phyloP scores from a whole-genome alignment of 2,329 filamentous ascomycete species.

The Remersonia thermophila region DNA sequence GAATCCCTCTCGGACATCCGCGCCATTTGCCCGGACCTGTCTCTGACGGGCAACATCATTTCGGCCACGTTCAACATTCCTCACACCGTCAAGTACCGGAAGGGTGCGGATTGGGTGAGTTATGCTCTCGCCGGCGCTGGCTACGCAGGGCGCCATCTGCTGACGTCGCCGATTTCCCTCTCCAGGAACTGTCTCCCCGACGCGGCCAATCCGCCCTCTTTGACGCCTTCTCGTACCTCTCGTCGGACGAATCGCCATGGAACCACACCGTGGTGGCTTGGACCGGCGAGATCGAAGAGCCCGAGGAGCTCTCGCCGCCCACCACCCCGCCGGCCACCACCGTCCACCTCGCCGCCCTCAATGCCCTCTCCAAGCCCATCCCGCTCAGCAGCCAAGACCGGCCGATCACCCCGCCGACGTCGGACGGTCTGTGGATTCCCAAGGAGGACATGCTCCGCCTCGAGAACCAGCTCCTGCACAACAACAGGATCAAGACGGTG shows the following conservation, averaged over 20 bases:
- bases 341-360: constrained; percentile 44
- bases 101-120: constrained; percentile 49
- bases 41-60: constrained; percentile 52
- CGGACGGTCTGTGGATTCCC: constrained; percentile 59
- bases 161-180: constrained; percentile 14
- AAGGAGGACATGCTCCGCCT: constrained; percentile 58
- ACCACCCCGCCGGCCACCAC: constrained; percentile 37
- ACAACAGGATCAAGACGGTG: constrained; percentile 64
- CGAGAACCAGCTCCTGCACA: constrained; percentile 59
- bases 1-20: constrained; percentile 45
- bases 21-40: constrained; percentile 42
- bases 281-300: constrained; percentile 72
- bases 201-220: constrained; percentile 85
- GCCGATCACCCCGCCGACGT: constrained; percentile 42
- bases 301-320: constrained; percentile 33
- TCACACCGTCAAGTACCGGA: constrained; percentile 45
- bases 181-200: constrained; percentile 59
- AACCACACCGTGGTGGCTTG: constrained; percentile 87
- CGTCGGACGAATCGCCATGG: constrained; percentile 74
- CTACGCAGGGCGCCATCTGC: background rate
- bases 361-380: constrained; percentile 67
- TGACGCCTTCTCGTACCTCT: constrained; percentile 79
- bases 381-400: constrained; percentile 53
- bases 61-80: constrained; percentile 54
- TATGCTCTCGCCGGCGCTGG: background rate